Base-by-base conservation (phyloP, 179 eudicot species). In the Vitellaria paradoxa region DNA sequence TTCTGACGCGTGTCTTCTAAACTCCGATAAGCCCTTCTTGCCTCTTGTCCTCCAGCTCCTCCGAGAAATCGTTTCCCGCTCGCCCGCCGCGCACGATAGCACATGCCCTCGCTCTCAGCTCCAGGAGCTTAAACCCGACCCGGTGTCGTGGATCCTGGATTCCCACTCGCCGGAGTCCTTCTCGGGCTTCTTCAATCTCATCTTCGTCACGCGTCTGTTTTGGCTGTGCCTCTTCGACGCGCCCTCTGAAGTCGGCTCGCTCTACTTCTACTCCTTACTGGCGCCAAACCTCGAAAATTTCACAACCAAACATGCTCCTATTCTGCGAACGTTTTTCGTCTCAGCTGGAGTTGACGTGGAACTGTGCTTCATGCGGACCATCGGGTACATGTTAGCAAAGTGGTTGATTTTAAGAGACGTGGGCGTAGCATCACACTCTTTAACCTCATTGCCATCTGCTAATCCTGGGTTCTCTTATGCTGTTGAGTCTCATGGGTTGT, bases 201-300 rank as follows among this genome's bases (percentile, higher is more conserved):
- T 93, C 53, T 83, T 95, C 30, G 78, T 93, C 62, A 80, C 89
- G 1, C 93, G 90, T 74, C 81, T 95, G 20, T 95, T 95, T 71
- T 95, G 93, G 92, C 42, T 90, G 24, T 93, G 99, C 77, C 92
- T 85, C 12, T 89, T 88, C 49, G 91, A 91, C 76, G 85, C 97
- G 8, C 92, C 97, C 6, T 81, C 88, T 4, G 92, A 89, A 0
- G 88, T 90, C 0, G n/a, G n/a, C n/a, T n/a, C n/a, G n/a, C n/a
- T n/a, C n/a, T n/a, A n/a, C n/a, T n/a, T n/a, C n/a, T n/a, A n/a
- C n/a, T n/a, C n/a, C n/a, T n/a, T n/a, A n/a, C n/a, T 95, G 86
- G 78, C 90, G 93, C 86, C 84, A 5, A 89, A 88, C 77, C 81
- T 95, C 2, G 89, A 87, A 11, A 53, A 26, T 53, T 66, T 89